phyloP scores from a whole-genome alignment of 1,284 basidiomycete genomes.

The Pholiota adiposa region DNA sequence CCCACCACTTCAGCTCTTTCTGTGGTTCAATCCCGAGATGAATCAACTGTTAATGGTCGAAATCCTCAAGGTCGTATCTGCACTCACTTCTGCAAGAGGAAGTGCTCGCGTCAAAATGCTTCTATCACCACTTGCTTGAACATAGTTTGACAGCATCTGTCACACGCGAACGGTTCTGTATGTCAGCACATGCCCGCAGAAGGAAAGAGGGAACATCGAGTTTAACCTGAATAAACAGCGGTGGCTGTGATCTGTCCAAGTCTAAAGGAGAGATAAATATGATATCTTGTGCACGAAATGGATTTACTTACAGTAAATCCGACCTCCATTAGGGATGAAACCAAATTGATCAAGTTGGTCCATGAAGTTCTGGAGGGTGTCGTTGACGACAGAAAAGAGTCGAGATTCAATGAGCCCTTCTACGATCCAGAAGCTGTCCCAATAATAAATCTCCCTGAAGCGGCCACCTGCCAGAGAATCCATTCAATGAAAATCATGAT shows the following conservation, averaged over 20 bases:
- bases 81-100: constrained; percentile 50
- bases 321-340: constrained; percentile 93
- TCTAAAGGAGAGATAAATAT: constrained; percentile 45
- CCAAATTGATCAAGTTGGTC: constrained; percentile 82
- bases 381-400: constrained; percentile 75
- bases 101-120: constrained; percentile 47
- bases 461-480: constrained; percentile 42
- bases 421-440: constrained; percentile 89
- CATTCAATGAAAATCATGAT: neutral
- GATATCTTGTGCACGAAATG: neutral
- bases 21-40: constrained; percentile 28
- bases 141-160: constrained; percentile 49
- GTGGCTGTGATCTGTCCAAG: constrained; percentile 89
- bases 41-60: constrained; percentile 15
- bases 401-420: constrained; percentile 83
- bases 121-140: constrained; percentile 43
- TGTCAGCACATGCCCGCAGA: neutral
- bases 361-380: constrained; percentile 90
- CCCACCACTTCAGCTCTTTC: constrained; percentile 87
- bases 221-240: constrained; percentile 76
- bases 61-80: neutral
- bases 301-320: constrained; percentile 69
- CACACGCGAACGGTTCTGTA: neutral
- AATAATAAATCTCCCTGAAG: constrained; percentile 68
- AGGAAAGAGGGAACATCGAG: constrained; percentile 25